phyloP scores from a whole-genome alignment of 495 filamentous ascomycete species.

The Cryomyces minteri region DNA sequence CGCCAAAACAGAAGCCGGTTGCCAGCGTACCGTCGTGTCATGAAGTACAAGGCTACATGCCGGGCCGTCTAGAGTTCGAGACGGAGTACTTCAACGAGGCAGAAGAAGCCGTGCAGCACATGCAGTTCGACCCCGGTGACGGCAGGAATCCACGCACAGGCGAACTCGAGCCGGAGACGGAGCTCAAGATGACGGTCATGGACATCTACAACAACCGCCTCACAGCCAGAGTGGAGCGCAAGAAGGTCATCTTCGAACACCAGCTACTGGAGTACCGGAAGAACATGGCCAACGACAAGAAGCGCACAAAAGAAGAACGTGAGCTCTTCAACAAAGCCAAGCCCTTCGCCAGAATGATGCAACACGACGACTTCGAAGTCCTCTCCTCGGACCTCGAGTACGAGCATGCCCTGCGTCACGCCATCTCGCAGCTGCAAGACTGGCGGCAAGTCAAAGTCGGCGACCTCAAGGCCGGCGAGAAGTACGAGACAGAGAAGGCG shows the following conservation, averaged over 20 bases:
- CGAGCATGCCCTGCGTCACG: conserved; percentile 78
- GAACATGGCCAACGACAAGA: conserved; percentile 76
- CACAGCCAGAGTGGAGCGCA: conserved; percentile 81
- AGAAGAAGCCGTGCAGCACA: conserved; percentile 92
- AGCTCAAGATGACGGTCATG: conserved; percentile 94
- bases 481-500: conserved; percentile 83
- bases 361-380: conserved; percentile 70
- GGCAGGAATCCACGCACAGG: conserved; percentile 69
- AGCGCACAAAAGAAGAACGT: conserved; percentile 83
- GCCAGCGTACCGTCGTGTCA: conserved; percentile 88
- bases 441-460: conserved; percentile 75
- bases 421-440: conserved; percentile 80
- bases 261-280: conserved; percentile 81
- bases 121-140: conserved; percentile 94
- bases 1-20: conserved; percentile 89
- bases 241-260: conserved; percentile 94
- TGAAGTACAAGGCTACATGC: conserved; percentile 98
- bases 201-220: conserved; percentile 94
- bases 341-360: conserved; percentile 95
- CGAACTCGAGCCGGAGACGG: conserved; percentile 81
- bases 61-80: conserved; percentile 91
- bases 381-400: conserved; percentile 70
- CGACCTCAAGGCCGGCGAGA: conserved; percentile 72
- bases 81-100: conserved; percentile 95
- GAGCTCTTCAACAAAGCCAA: conserved; percentile 86